Evolutionary conservation across 208 protist genomes (phyloP).

Genomic region (Leishmania lainsoni): DNA sequence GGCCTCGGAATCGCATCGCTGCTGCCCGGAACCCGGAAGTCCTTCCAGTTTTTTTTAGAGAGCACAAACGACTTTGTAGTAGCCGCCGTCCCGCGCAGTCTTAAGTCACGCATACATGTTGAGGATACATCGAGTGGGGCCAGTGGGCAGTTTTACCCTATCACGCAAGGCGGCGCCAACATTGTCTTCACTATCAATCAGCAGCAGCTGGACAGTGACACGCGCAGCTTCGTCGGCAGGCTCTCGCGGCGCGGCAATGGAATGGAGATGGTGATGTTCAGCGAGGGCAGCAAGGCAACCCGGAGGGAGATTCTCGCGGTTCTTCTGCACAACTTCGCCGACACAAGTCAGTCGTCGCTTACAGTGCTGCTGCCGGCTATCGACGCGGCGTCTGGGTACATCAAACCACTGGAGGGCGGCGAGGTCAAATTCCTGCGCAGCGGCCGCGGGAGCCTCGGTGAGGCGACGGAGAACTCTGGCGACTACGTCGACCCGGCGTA

Average conservation of each 20-base stretch:
- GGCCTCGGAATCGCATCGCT: constrained; percentile 21
- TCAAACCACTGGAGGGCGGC: constrained; percentile 45
- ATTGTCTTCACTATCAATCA: constrained; percentile 42
- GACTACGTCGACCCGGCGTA: constrained; percentile 22
- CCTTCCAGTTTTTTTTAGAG: constrained; percentile 43
- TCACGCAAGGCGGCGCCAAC: constrained; percentile 31
- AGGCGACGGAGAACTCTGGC: constrained; percentile 29
- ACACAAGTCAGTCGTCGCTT: constrained; percentile 34
- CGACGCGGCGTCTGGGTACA: constrained; percentile 42
- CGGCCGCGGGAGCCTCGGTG: constrained; percentile 35
- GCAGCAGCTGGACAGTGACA: constrained; percentile 30
- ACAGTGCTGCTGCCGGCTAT: constrained; percentile 53
- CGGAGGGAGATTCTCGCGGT: constrained; percentile 48
- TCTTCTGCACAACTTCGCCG: constrained; percentile 29
- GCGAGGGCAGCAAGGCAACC: constrained; percentile 37
- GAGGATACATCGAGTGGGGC: constrained; percentile 39
- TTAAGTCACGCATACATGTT: constrained; percentile 16
- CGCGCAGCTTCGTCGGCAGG: constrained; percentile 44
- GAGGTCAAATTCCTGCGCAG: constrained; percentile 44
- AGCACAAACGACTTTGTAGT: constrained; percentile 53
- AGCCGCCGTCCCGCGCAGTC: constrained; percentile 21
- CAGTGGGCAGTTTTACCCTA: constrained; percentile 25
- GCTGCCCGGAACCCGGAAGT: constrained; percentile 22
- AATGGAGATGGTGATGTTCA: constrained; percentile 47
- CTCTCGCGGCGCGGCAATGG: constrained; percentile 28